A percentile compares a stretch with the other conserved stretches of the same genome.
Evolutionary conservation across 2,329 filamentous ascomycete species (phyloP).

Genomic region (Xylaria sp.): DNA sequence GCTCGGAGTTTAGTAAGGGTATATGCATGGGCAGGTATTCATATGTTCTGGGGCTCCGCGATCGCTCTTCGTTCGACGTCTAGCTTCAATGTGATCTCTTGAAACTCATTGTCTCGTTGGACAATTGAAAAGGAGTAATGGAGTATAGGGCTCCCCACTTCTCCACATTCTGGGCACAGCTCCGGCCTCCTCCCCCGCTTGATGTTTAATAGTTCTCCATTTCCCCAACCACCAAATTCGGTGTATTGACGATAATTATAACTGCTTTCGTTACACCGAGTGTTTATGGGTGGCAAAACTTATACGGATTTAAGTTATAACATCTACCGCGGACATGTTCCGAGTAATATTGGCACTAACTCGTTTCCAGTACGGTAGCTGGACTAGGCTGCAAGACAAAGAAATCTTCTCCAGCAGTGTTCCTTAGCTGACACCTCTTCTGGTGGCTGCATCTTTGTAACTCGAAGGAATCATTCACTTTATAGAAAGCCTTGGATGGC

Average conservation of each 20-base stretch:
- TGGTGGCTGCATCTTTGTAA: neutral
- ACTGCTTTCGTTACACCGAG: neutral
- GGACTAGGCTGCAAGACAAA: neutral
- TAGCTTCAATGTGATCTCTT: neutral
- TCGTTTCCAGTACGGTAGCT: conserved; percentile 1
- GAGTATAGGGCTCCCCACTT: conserved; percentile 22
- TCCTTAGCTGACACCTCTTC: neutral
- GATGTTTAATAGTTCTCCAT: neutral
- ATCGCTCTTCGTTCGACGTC: neutral
- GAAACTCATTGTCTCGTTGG: neutral
- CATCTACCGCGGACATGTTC: conserved; percentile 6
- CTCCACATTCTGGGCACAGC: conserved; percentile 24
- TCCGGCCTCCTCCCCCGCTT: conserved; percentile 1
- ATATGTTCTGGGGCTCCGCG: neutral
- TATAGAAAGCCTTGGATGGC: neutral
- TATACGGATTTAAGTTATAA: neutral
- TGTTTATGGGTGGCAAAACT: neutral
- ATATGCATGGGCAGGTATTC: conserved; percentile 14
- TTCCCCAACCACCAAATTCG: conserved; percentile 1
- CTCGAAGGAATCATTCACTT: neutral
- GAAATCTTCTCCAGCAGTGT: neutral
- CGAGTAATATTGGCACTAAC: neutral
- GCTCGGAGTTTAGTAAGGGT: conserved; percentile 4
- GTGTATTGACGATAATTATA: conserved; percentile 1
- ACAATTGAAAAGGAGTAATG: neutral